These are phyloP conservation scores for Polyporus arcularius DNA, from an alignment of 768 basidiomycete species.

Conservation along the genomic window DNA sequence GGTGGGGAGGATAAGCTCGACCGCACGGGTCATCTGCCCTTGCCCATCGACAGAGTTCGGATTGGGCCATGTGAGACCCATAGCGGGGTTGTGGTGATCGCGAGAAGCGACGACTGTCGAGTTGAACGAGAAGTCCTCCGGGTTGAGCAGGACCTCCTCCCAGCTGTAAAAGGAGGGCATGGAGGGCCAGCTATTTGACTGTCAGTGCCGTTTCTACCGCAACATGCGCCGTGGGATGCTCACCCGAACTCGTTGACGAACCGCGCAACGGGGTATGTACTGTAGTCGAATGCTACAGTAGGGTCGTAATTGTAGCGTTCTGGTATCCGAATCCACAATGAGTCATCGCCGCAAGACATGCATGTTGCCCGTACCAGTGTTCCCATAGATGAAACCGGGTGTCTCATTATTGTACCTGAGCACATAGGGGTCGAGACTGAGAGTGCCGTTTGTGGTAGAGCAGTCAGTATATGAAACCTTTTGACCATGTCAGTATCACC, in stretches of 20 bases:
- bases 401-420: constrained; percentile 53
- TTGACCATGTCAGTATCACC: neutral
- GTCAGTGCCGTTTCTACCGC: no score
- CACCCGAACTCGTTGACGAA: constrained; percentile 65
- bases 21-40: constrained; percentile 51
- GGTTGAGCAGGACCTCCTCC: constrained; percentile 53
- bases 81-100: constrained; percentile 58
- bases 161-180: constrained; percentile 65
- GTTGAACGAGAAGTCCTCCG: constrained; percentile 58
- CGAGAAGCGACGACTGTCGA: constrained; percentile 56
- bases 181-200: constrained; percentile 51
- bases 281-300: constrained; percentile 52
- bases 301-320: constrained; percentile 62
- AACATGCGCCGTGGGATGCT: neutral
- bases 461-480: constrained; percentile 59
- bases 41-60: constrained; percentile 56
- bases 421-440: constrained; percentile 58
- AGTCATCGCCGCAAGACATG: no score
- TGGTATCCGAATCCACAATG: constrained; percentile 17
- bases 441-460: constrained; percentile 56
- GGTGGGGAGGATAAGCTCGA: constrained; percentile 56
- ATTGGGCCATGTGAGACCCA: constrained; percentile 53
- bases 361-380: constrained; percentile 37
- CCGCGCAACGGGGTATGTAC: constrained; percentile 49
- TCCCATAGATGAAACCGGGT: constrained; percentile 55